phyloP scores from a whole-genome alignment of 805 yeast species.

The Wickerhamiella qilinensis region DNA sequence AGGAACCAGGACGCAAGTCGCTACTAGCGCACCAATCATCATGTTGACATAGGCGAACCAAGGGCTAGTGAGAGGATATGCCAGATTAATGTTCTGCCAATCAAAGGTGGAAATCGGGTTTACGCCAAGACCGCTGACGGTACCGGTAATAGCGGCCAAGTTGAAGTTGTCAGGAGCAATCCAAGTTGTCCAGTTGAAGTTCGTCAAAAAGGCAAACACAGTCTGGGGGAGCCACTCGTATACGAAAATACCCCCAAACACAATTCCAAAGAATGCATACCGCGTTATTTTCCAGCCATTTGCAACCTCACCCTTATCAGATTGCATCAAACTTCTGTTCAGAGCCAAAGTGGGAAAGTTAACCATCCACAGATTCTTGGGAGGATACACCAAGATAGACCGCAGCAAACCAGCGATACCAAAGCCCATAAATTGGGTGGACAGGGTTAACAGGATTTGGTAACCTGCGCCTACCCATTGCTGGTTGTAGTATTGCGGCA shows the following conservation, averaged over 20 bases:
- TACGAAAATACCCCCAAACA: constrained; percentile 28
- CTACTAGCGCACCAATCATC: constrained; percentile 22
- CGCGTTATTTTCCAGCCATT: constrained; percentile 49
- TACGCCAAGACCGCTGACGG: constrained; percentile 36
- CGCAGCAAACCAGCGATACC: constrained; percentile 41
- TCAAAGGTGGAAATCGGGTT: constrained; percentile 39
- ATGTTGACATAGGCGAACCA: constrained; percentile 23
- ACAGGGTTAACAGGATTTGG: constrained; percentile 29
- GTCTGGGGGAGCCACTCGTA: constrained; percentile 61
- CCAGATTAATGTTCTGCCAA: constrained; percentile 32
- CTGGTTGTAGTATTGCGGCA: constrained; percentile 17
- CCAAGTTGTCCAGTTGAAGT: constrained; percentile 52
- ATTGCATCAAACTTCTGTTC: constrained; percentile 24
- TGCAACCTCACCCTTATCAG: constrained; percentile 20
- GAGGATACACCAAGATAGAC: constrained; percentile 32
- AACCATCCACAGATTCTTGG: constrained; percentile 28
- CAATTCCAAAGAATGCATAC: constrained; percentile 32
- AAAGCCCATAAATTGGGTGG: constrained; percentile 38
- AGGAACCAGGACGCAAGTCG: constrained; percentile 19
- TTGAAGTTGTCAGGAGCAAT: constrained; percentile 37
- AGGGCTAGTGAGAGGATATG: constrained; percentile 20
- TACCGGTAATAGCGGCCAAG: constrained; percentile 49
- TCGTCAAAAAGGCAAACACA: constrained; percentile 43
- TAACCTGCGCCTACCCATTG: constrained; percentile 27
- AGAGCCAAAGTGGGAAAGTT: constrained; percentile 42